Percentiles rank a stretch among this genome's conserved stretches.
Evolutionary conservation across 306 rosid species (phyloP).

Genomic region (Lathyrus sativus): DNA sequence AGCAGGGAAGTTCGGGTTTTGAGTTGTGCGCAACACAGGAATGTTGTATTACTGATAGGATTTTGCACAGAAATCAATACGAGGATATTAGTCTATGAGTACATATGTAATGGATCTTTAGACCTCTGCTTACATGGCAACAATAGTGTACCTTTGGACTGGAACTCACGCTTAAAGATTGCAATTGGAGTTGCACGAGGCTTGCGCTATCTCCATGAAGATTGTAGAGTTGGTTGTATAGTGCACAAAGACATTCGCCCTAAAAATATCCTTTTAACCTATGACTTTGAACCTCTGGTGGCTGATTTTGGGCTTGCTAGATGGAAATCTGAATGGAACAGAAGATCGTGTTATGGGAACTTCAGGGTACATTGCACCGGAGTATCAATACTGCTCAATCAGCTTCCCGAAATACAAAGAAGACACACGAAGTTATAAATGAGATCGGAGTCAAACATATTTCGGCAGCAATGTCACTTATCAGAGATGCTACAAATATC

Average conservation of each 20-base stretch:
- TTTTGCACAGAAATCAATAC: slow-evolving; percentile 66
- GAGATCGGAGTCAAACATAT: slow-evolving; percentile 65
- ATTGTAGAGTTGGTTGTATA: slow-evolving; percentile 94
- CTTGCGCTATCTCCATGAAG: slow-evolving; percentile 92
- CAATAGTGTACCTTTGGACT: slow-evolving; percentile 52
- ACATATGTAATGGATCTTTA: slow-evolving; percentile 84
- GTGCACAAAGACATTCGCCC: slow-evolving; percentile 92
- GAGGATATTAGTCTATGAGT: slow-evolving; percentile 88
- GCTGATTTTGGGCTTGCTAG: slow-evolving; percentile 95
- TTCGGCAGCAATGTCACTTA: slow-evolving; percentile 51
- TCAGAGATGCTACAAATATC: slow-evolving; percentile 63
- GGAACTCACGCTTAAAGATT: slow-evolving; percentile 77
- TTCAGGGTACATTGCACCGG: too few relatives aligned
- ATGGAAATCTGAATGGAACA: slow-evolving; percentile 81
- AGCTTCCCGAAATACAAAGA: slow-evolving; percentile 60
- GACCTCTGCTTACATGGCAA: slow-evolving; percentile 83
- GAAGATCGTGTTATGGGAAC: slow-evolving; percentile 70
- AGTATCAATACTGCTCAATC: slow-evolving; percentile 63
- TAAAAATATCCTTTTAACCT: slow-evolving; percentile 85
- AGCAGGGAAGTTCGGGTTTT: slow-evolving; percentile 83
- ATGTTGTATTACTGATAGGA: slow-evolving; percentile 86
- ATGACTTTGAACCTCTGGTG: slow-evolving; percentile 92
- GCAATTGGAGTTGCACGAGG: slow-evolving; percentile 89
- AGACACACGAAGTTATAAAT: slow-evolving; percentile 61
- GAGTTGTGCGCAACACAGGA: slow-evolving; percentile 99